Evolutionary conservation across 345 rosid genomes (phyloP).

Genomic region (Rhizophora mangle): DNA sequence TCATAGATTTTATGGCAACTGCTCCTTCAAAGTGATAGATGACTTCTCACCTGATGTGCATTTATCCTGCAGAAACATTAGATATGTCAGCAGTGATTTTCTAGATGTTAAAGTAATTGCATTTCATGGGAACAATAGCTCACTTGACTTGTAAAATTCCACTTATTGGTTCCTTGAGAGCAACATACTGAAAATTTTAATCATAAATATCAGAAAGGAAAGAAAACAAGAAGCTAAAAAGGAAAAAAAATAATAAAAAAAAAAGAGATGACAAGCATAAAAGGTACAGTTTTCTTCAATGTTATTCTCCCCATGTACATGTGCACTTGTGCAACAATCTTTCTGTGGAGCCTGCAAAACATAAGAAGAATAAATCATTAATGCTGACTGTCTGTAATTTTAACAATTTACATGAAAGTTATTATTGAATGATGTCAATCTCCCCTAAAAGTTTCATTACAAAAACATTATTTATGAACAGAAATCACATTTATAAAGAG

Average conservation of each 20-base stretch:
- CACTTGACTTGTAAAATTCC: slow-evolving; percentile 79
- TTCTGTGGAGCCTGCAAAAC: slow-evolving; percentile 72
- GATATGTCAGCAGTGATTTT: slow-evolving; percentile 3
- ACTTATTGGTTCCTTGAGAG: slow-evolving; percentile 48
- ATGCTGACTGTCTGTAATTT: too few species aligned
- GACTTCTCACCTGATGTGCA: slow-evolving; percentile 58
- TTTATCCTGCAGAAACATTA: slow-evolving; percentile 43
- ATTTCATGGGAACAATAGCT: slow-evolving; percentile 27
- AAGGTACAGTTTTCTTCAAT: slow-evolving; percentile 79
- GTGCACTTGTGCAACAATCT: slow-evolving; percentile 77
- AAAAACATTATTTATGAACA: too few species aligned
- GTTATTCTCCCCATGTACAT: slow-evolving; percentile 58
- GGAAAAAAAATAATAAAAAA: neutral
- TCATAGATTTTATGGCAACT: slow-evolving; percentile 90
- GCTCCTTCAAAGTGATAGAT: slow-evolving; percentile 78
- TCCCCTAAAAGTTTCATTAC: too few species aligned
- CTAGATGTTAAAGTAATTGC: slow-evolving; percentile 2
- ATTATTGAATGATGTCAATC: too few species aligned
- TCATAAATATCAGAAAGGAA: slow-evolving; percentile 16
- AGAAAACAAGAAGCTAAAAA: neutral
- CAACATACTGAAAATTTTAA: slow-evolving; percentile 57
- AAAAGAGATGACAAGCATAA: slow-evolving; percentile 1
- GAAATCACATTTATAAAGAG: too few species aligned
- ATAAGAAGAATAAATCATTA: neutral
- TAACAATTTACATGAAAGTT: too few species aligned